Base-by-base conservation (phyloP, 768 basidiomycete genomes). In the Coprinopsis cinerea region DNA sequence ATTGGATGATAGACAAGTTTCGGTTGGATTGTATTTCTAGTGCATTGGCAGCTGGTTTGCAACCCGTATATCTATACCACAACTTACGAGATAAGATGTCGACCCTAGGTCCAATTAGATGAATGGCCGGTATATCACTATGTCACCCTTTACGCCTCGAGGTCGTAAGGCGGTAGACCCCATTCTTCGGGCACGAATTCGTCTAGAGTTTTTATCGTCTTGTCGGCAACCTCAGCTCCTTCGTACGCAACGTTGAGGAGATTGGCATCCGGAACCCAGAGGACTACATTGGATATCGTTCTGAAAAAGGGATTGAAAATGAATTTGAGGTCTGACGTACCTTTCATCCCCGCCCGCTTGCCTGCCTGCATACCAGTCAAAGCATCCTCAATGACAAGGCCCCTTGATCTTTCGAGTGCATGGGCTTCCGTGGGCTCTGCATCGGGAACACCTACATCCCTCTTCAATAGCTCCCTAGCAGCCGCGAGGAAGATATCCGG, bases 311-410 rank as follows among this genome's bases (percentile, higher is more conserved):
- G 24, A 43, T 22, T n/a, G n/a, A n/a, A n/a, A n/a, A 43, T n/a
- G 26, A 28, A 41, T 39, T 17, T 51, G 23, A 30, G 28, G 34
- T 45, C 17, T 13, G 15, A 55, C 76, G 30, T 48, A 91, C 91
- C 89, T 49, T 82, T 76, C 91, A 93, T 92, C 10, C 88, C 89
- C 2, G 90, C 90, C 49, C 85, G 73, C 60, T 86, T 87, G 2
- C 83, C 91, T 5, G 89, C 88, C 55, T 85, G 79, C 55, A 93
- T 70, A 0, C 91, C 91, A 0, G 78, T 78, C 35, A 88, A 65
- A 2, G 81, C 81, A 62, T 94, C 91, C 64, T 94, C 91, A 51
- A 94, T 88, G 1, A 94, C 82, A 0, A 94, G 68, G 0, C 88
- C 88, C 51, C 71, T 79, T 26, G 62, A 63, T 34, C 88, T 71